These are phyloP conservation scores for Huntiella moniliformis DNA, from an alignment of 2,329 filamentous ascomycete genomes.

Conservation along the genomic window DNA sequence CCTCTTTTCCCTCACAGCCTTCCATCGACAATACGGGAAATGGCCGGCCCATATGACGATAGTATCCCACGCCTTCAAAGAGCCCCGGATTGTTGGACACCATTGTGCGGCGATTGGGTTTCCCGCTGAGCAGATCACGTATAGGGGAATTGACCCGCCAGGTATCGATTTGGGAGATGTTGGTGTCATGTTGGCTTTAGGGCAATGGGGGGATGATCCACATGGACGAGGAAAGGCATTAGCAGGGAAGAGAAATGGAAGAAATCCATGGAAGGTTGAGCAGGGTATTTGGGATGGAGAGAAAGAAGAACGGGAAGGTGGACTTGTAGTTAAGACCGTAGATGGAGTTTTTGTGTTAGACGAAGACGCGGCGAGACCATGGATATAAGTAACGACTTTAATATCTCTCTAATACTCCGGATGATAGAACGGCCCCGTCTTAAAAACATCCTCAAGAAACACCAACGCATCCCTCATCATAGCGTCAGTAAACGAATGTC, in stretches of 20 bases:
- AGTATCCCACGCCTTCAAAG: slow-evolving; percentile 54
- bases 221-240: slow-evolving; percentile 29
- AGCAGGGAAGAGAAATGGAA: slow-evolving; percentile 27
- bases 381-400: slow-evolving; percentile 15
- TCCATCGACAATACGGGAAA: slow-evolving; percentile 20
- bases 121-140: slow-evolving; percentile 25
- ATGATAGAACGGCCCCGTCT: slow-evolving; percentile 14
- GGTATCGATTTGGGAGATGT: slow-evolving; percentile 23
- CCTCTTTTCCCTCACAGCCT: slow-evolving; percentile 47
- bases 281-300: slow-evolving; percentile 23
- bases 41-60: slow-evolving; percentile 45
- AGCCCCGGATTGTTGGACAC: slow-evolving; percentile 37
- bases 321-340: slow-evolving; percentile 19
- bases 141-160: slow-evolving; percentile 47
- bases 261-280: slow-evolving; percentile 29
- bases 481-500: slow-evolving; percentile 46
- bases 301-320: slow-evolving; percentile 19
- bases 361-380: slow-evolving; percentile 22
- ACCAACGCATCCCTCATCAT: slow-evolving; percentile 50
- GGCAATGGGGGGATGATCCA: slow-evolving; percentile 33
- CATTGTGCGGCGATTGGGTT: slow-evolving; percentile 47
- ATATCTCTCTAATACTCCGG: too few relatives aligned
- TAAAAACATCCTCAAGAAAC: slow-evolving; percentile 38
- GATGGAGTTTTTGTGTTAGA: slow-evolving; percentile 24
- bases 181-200: slow-evolving; percentile 25